These are phyloP conservation scores for Rhododendron ferrugineum DNA, from an alignment of 148 eudicot genomes.

Conservation along the genomic window DNA sequence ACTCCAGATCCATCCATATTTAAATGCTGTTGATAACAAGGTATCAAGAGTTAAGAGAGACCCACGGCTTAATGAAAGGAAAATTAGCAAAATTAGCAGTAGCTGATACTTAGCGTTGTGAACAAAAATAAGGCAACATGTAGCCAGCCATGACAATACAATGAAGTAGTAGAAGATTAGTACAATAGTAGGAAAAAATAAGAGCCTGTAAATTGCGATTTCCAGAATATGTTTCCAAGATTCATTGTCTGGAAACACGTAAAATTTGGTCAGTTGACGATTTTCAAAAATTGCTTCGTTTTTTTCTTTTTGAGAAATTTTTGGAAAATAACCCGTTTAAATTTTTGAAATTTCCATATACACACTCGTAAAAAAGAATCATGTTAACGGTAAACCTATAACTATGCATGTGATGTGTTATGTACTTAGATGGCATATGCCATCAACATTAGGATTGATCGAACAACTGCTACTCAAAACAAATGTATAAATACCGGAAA, in stretches of 20 bases:
- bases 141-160: background rate
- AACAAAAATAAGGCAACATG: background rate
- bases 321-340: too few species aligned
- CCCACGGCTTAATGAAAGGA: background rate
- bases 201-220: background rate
- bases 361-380: too few species aligned
- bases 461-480: too few species aligned
- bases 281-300: background rate
- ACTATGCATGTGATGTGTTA: too few species aligned
- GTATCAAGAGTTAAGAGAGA: background rate
- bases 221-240: background rate
- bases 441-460: too few species aligned
- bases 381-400: too few species aligned
- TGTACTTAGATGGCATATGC: too few species aligned
- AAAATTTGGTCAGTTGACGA: background rate
- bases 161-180: background rate
- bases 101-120: background rate
- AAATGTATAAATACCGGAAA: too few species aligned
- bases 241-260: background rate
- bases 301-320: too few species aligned
- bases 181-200: background rate
- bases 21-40: background rate
- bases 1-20: background rate
- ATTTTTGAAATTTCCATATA: too few species aligned
- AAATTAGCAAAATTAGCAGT: background rate